Evolutionary conservation across 257 asterid genomes (phyloP), one percentile per base, ranked within the genome.

Genomic region (Anisodus acutangulus): DNA sequence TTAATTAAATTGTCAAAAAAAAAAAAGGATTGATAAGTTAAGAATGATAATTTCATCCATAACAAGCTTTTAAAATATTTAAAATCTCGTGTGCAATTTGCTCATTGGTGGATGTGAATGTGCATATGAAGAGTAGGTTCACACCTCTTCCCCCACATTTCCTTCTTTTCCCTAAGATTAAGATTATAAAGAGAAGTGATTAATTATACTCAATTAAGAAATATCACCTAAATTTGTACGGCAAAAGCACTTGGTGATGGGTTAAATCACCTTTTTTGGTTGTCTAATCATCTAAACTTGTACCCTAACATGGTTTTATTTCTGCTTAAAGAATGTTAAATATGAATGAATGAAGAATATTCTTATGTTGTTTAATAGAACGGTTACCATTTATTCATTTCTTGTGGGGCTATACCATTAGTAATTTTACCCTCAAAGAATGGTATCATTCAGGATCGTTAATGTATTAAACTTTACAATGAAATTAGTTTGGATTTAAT

Each of bases 211-310:
- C 19, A 74, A 22, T 22, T 74, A 49, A 22, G 43, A 74, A 49
- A 22, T 60, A 22, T 19, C 37, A 49, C 62, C 62, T 22, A 49
- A 1, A 74, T 22, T 49, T 74, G 81, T 74, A 22, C 81, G 45
- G 81, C 5, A 49, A 74, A 31, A 39, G 47, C 45, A 7, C 9
- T 31, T 31, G 35, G 35, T 31, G 62, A 74, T 74, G 81, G 81
- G 81, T 74, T 74, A 74, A 74, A 74, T 74, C 13, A 22, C 8
- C 6, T 49, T 0, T 22, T 49, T 31, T 1, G 35, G 62, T 22
- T 74, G 45, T 74, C 62, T 49, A 74, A 74, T 74, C 62, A 22
- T 74, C 81, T 49, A 22, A 49, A 49, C 45, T 10, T 49, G 80
- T 6, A 22, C 43, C 43, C 80, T 74, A 49, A 22, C 22, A 12